Evolutionary conservation across 1,284 basidiomycete genomes (phyloP), one percentile per base, ranked within the genome.

Genomic region (Ustilago lituana): DNA sequence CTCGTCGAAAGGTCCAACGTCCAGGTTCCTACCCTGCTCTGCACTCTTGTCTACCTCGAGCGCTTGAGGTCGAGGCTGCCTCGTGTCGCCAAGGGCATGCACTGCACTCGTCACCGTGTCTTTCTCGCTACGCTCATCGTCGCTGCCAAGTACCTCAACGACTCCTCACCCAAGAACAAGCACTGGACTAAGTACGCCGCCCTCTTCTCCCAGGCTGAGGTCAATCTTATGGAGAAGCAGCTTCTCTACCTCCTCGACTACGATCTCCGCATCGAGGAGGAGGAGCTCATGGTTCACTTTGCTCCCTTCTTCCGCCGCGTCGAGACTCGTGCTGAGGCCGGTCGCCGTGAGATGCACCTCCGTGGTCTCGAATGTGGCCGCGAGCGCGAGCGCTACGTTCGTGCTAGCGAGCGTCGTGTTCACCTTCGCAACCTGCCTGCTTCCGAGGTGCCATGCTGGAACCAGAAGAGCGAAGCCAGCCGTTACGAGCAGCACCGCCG

Each of bases 221-320:
- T 97, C 84, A 97, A 95, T 84, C 86, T 94, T 72, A 97, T 97
- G 94, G 94, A 98, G 86, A 91, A 90, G 84, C 93, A 98, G 56
- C 73, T 82, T 11, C 74, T 82, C 51, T 80, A 78, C 67, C 69
- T 82, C 15, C 79, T 82, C 53, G 80, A 82, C 68, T 82, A 82
- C 71, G 80, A 82, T 46, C 74, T 82, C 23, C 74, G 80, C 23
- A 75, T 82, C 51, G 79, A 82, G 51, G 80, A 82, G 66, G 74
- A 81, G 14, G 80, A 82, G 68, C 66, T 82, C 32, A 67, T 76
- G 55, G 70, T 66, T 31, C 80, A 82, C 74, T 82, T 82, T 50
- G 58, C 56, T 23, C 80, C 79, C 45, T 82, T 82, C 66, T 77
- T 82, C 74, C 76, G 78, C 26, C 76, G 74, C 14, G 66, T 71